A percentile compares a stretch with the other conserved stretches of the same genome.
phyloP scores from a whole-genome alignment of 495 filamentous ascomycete species.

The Hyaloscypha finlandica region DNA sequence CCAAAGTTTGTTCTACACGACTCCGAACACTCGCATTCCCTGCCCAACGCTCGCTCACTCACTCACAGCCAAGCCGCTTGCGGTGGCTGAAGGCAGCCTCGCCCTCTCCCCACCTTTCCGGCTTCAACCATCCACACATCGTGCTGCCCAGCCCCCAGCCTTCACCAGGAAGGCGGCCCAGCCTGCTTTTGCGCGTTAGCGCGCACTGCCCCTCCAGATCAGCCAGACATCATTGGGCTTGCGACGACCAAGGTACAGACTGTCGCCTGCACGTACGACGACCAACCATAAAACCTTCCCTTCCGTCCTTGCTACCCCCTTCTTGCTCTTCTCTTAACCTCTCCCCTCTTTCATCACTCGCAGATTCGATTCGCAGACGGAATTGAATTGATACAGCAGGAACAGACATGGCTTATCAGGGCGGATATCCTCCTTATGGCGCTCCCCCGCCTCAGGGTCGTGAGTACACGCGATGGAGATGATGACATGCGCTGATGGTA shows the following conservation, averaged over 20 bases:
- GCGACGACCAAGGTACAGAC: neutral
- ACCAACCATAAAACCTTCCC: slow-evolving; percentile 14
- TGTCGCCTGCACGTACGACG: slow-evolving; percentile 16
- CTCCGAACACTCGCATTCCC: neutral
- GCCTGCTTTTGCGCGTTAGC: neutral
- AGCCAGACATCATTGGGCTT: slow-evolving; percentile 9
- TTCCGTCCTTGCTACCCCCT: slow-evolving; percentile 8
- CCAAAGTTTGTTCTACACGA: too few species aligned
- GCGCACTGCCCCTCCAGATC: slow-evolving; percentile 18
- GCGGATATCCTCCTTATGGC: slow-evolving; percentile 10
- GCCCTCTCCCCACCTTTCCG: neutral
- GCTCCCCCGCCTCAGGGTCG: slow-evolving; percentile 26
- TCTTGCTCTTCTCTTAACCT: slow-evolving; percentile 18
- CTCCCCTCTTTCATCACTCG: neutral
- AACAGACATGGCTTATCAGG: slow-evolving; percentile 29
- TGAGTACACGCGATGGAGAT: slow-evolving; percentile 10
- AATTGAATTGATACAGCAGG: neutral
- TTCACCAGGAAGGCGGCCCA: too few species aligned
- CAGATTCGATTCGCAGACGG: slow-evolving; percentile 2
- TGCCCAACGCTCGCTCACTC: too few species aligned
- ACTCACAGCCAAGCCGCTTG: slow-evolving; percentile 18
- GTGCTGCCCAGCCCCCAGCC: neutral
- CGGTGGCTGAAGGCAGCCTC: neutral
- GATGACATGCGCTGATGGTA: slow-evolving; percentile 6
- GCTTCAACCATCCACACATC: neutral